Evolutionary conservation across 495 filamentous ascomycete genomes (phyloP).

Genomic region (Neurospora sp.): DNA sequence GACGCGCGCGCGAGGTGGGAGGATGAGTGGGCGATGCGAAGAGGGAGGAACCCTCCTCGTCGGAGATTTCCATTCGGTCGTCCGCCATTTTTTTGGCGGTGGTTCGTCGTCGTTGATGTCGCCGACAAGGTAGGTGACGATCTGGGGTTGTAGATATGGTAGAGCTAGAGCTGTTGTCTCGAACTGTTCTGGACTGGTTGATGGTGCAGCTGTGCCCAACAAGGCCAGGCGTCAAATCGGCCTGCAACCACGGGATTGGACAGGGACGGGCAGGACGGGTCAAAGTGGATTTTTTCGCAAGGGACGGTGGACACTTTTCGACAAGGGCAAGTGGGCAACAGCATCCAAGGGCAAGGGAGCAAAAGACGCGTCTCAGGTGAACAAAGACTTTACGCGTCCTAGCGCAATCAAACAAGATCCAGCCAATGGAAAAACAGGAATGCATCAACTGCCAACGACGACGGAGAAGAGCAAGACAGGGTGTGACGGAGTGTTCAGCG

Average conservation of each 20-base stretch:
- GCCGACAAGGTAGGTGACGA: not conserved
- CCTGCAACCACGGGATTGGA: not conserved
- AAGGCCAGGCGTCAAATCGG: not conserved
- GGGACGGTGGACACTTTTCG: not conserved
- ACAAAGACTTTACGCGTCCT: not conserved
- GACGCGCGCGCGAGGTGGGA: not conserved
- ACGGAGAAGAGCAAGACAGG: not conserved
- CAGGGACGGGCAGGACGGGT: not conserved
- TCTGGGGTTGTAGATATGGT: not conserved
- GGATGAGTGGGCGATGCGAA: conserved; percentile 59
- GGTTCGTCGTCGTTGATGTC: not conserved
- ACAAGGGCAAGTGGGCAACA: not conserved
- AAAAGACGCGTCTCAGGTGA: not conserved
- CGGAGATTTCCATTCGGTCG: conserved; percentile 13
- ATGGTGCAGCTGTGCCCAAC: not conserved
- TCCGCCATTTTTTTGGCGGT: conserved; percentile 11
- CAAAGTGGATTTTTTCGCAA: not conserved
- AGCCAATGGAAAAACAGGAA: not conserved
- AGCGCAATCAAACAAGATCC: not conserved
- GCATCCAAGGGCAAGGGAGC: not conserved
- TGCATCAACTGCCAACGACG: not conserved
- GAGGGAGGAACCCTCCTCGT: conserved; percentile 52
- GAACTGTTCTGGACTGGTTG: conserved; percentile 5
- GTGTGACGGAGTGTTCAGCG: not conserved
- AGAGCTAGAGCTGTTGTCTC: not conserved